These are phyloP conservation scores for Trichopus zeylanicus DNA, from an alignment of 116 monocot species.

Conservation along the genomic window DNA sequence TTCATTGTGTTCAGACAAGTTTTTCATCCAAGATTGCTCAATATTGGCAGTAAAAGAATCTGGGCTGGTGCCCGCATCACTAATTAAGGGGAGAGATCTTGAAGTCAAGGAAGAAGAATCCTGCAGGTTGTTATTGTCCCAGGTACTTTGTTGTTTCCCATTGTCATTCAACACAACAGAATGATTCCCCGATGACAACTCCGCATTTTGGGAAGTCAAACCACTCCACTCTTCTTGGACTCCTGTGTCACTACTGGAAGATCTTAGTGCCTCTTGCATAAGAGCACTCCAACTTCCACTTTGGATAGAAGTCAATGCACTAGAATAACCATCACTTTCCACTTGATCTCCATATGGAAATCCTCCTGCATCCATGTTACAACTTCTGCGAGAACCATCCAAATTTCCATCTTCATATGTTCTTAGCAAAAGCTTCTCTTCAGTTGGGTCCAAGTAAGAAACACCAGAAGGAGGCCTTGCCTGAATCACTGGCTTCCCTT, in stretches of 20 bases:
- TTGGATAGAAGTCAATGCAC: conserved; percentile 55
- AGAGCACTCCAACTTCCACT: conserved; percentile 99
- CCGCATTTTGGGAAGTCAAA: conserved; percentile 49
- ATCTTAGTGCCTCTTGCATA: conserved; percentile 90
- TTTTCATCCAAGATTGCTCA: conserved; percentile 27
- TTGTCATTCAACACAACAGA: conserved; percentile 16
- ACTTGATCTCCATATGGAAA: conserved; percentile 27
- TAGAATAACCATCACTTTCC: conserved; percentile 31
- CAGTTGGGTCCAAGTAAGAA: conserved; percentile 69
- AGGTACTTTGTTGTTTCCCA: conserved; percentile 25
- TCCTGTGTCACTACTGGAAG: conserved; percentile 72
- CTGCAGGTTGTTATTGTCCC: conserved; percentile 27
- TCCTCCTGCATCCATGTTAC: conserved; percentile 23
- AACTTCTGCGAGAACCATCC: conserved; percentile 30
- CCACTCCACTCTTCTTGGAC: conserved; percentile 81
- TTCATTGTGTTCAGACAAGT: conserved; percentile 22
- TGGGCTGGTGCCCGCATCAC: conserved; percentile 24
- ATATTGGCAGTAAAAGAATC: conserved; percentile 13
- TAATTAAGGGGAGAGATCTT: conserved; percentile 27
- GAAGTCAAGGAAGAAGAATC: conserved; percentile 33
- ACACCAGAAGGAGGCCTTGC: conserved; percentile 23
- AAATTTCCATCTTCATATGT: conserved; percentile 43
- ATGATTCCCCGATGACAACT: conserved; percentile 26
- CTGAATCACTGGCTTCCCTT: conserved; percentile 26
- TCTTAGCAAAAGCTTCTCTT: conserved; percentile 77